These are phyloP conservation scores for Raphidocelis subcapitata DNA, from an alignment of 139 green algal species.

Conservation along the genomic window DNA sequence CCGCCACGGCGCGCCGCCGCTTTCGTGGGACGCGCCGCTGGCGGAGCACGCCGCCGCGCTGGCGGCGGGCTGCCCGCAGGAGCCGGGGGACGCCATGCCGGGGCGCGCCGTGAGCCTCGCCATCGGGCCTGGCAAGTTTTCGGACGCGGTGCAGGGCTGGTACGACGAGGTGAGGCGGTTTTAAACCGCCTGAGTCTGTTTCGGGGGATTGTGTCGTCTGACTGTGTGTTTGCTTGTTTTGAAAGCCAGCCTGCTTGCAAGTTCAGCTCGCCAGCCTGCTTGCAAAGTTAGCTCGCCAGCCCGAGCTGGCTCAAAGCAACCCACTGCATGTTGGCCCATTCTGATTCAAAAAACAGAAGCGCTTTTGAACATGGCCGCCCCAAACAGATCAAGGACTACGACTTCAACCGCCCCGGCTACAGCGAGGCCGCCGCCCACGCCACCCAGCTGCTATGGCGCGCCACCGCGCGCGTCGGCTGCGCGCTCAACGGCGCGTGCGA, in stretches of 20 bases:
- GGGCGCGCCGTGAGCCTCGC: background rate
- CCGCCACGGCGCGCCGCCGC: constrained; percentile 1
- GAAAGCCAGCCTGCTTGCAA: too few relatives aligned
- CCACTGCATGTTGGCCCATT: background rate
- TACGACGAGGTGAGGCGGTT: constrained; percentile 9
- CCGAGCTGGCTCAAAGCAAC: too few relatives aligned
- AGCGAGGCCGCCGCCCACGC: background rate
- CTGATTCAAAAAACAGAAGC: background rate
- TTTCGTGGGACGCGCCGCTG: constrained; percentile 14
- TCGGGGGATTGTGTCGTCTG: too few relatives aligned
- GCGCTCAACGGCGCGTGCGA: background rate
- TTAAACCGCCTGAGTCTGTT: background rate
- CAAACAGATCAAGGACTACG: background rate
- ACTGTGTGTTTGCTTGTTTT: too few relatives aligned
- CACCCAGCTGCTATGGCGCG: constrained; percentile 4
- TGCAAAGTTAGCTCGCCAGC: too few relatives aligned
- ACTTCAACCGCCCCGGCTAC: background rate
- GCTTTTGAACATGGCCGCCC: background rate
- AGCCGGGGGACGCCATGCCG: background rate
- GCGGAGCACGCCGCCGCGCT: background rate
- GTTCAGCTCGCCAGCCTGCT: too few relatives aligned
- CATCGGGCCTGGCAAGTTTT: background rate
- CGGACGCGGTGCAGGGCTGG: constrained; percentile 5
- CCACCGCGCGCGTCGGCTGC: constrained; percentile 1
- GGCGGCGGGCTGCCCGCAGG: background rate